A percentile compares a stretch with the other conserved stretches of the same genome.
phyloP scores from a whole-genome alignment of 495 filamentous ascomycete species.

The Cudoniella acicularis region DNA sequence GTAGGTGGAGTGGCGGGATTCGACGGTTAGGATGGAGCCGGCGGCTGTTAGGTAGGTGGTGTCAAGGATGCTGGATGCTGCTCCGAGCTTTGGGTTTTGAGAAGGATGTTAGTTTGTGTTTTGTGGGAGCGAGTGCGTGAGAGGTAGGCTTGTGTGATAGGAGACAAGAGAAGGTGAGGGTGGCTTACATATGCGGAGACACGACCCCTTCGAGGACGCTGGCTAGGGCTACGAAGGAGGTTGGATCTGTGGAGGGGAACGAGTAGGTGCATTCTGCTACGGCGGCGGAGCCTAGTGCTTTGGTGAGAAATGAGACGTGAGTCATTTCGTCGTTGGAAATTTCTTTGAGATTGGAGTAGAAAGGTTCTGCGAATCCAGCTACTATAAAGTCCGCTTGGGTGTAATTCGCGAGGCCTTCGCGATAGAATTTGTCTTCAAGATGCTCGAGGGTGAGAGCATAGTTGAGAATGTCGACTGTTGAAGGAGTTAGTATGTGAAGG shows the following conservation, averaged over 20 bases:
- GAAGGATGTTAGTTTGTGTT: conserved; percentile 16
- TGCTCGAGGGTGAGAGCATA: conserved; percentile 36
- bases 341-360: conserved; percentile 48
- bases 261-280: conserved; percentile 37
- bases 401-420: conserved; percentile 53
- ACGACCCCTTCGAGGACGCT: conserved; percentile 39
- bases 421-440: conserved; percentile 48
- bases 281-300: conserved; percentile 28
- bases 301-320: conserved; percentile 41
- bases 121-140: too few species aligned
- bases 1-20: conserved; percentile 45
- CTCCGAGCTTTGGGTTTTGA: conserved; percentile 27
- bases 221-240: conserved; percentile 39
- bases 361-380: conserved; percentile 45
- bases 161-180: too few species aligned
- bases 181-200: conserved; percentile 37
- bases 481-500: not conserved
- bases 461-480: not conserved
- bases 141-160: too few species aligned
- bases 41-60: conserved; percentile 41
- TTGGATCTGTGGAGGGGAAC: conserved; percentile 38
- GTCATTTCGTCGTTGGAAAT: conserved; percentile 25
- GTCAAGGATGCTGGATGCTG: conserved; percentile 35
- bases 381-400: conserved; percentile 42
- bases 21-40: conserved; percentile 44